phyloP scores from a whole-genome alignment of 257 asterid species.

The Rubia yunnanensis region DNA sequence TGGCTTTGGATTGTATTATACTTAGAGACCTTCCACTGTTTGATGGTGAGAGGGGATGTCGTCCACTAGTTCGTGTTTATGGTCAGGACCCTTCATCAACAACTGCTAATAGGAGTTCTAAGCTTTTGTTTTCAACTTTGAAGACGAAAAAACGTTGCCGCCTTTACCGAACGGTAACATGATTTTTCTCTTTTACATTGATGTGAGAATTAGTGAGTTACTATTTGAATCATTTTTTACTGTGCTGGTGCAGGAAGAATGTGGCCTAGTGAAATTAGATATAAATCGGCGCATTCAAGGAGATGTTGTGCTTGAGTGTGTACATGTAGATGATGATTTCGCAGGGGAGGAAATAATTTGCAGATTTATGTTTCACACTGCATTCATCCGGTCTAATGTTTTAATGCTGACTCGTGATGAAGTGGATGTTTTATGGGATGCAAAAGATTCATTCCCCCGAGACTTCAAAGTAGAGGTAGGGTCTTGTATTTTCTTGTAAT shows the following conservation, averaged over 20 bases:
- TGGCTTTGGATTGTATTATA: constrained; percentile 72
- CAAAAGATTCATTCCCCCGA: constrained; percentile 63
- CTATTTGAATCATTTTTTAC: constrained; percentile 19
- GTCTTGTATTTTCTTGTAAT: constrained; percentile 24
- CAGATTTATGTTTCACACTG: constrained; percentile 88
- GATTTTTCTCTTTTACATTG: constrained; percentile 17
- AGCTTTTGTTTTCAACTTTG: constrained; percentile 75
- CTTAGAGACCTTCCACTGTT: constrained; percentile 61
- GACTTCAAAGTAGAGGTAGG: constrained; percentile 91
- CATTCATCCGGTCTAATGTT: constrained; percentile 79
- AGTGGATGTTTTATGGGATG: constrained; percentile 85
- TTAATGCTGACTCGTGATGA: constrained; percentile 81
- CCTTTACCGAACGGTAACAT: constrained; percentile 64
- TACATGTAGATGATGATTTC: constrained; percentile 81
- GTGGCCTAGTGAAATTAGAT: constrained; percentile 73
- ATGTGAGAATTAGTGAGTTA: constrained; percentile 11
- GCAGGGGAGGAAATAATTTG: constrained; percentile 83
- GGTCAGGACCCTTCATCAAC: constrained; percentile 85
- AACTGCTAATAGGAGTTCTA: constrained; percentile 70
- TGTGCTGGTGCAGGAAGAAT: constrained; percentile 71
- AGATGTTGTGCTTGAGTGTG: constrained; percentile 88
- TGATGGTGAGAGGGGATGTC: constrained; percentile 79
- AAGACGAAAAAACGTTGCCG: constrained; percentile 45
- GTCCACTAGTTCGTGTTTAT: constrained; percentile 77
- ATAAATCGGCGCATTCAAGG: constrained; percentile 73